phyloP scores from a whole-genome alignment of 2,329 filamentous ascomycete genomes.

The Neocatenulostroma microsporum region DNA sequence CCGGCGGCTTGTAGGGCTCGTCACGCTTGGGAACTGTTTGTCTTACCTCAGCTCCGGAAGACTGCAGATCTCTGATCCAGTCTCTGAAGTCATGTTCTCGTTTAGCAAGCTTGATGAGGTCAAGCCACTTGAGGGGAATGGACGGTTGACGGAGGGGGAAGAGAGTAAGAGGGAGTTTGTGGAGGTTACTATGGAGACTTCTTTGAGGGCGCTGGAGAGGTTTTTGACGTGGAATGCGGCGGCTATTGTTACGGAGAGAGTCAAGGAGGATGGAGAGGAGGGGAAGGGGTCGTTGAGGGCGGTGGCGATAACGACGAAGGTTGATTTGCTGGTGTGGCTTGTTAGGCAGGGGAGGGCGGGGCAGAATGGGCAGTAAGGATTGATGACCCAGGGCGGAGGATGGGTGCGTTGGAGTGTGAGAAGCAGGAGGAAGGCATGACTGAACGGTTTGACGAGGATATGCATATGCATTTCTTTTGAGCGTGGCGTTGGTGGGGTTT shows the following conservation, averaged over 20 bases:
- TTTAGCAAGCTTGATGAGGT: constrained; percentile 83
- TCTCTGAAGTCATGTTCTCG: constrained; percentile 93
- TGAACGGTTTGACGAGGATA: too few relatives aligned
- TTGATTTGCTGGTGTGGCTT: constrained; percentile 89
- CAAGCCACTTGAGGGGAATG: constrained; percentile 73
- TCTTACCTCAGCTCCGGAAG: constrained; percentile 81
- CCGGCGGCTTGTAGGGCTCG: constrained; percentile 69
- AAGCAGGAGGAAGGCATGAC: too few relatives aligned
- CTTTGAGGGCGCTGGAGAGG: constrained; percentile 70
- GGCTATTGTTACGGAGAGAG: constrained; percentile 80
- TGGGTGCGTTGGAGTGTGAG: too few relatives aligned
- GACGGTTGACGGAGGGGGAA: constrained; percentile 38
- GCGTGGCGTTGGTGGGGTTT: too few relatives aligned
- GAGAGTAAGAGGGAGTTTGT: constrained; percentile 60
- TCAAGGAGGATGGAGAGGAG: constrained; percentile 46
- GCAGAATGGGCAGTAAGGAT: too few relatives aligned
- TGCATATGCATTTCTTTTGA: too few relatives aligned
- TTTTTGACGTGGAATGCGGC: constrained; percentile 99
- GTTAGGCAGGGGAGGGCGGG: constrained; percentile 51
- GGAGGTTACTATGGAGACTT: constrained; percentile 87
- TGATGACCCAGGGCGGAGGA: too few relatives aligned
- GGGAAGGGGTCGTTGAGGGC: constrained; percentile 55
- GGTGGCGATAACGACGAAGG: constrained; percentile 88
- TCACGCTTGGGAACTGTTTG: constrained; percentile 90
- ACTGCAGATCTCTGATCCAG: constrained; percentile 62